Evolutionary conservation across 2,329 filamentous ascomycete species (phyloP), one percentile per base, ranked within the genome.

Genomic region (Microsporum ferrugineum): DNA sequence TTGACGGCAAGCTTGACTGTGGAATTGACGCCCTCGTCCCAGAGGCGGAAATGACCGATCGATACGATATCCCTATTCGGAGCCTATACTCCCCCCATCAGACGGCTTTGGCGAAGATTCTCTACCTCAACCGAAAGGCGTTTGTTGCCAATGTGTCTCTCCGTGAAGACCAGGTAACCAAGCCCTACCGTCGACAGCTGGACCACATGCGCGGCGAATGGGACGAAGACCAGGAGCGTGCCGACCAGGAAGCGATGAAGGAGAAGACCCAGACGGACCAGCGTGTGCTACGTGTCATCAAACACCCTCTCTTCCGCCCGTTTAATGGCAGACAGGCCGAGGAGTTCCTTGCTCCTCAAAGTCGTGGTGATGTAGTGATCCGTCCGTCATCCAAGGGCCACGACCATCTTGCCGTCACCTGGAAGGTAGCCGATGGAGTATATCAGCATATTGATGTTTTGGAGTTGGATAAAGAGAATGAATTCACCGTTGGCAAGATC

Each of bases 361-460:
- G 87, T 58, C 81, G 86, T 5, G 94, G 94, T 57, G 94, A 97
- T 72, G 88, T 95, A 60, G 90, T 99, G 63, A 96, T 99, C 70
- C 87, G 94, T 51, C 92, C 94, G 2, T 96, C 91, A 0, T 96
- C 91, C 33, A 96, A 95, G 73, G 94, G 94, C 51, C 88, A 90
- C 62, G 94, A 99, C 72, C 94, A 99, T 77, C 80, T 99, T 60
- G 91, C 92, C 5, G 85, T 99, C 55, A 99, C 94, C 0, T 99
- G 94, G 94, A 99, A 99, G 78, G 91, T 99, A 12, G 88, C 90
- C 1, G 91, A 97, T 72, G 88, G 88, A 63, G 86, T 97, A n/a
- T 99, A 91, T 73, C 91, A 99, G 75, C 94, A 99, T 73, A 89
- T 99, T 65, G 94, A 99, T 74, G 92, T 99, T 38, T 82, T 99